Conservation (phyloP, 352 stramenopile species). For the Pseudoperonospora humuli region DNA sequence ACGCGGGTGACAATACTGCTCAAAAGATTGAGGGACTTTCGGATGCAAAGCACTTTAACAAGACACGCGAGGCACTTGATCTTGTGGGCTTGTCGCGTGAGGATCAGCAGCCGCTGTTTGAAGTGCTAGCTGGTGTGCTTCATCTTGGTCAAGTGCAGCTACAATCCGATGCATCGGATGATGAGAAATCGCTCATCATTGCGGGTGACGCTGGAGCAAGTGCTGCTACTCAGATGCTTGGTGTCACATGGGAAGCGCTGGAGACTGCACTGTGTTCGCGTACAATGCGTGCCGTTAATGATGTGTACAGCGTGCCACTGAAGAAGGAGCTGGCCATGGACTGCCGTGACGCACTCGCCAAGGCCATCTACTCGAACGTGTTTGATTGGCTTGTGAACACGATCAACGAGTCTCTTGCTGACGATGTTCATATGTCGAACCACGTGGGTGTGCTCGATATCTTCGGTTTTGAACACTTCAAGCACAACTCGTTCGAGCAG, state of each 20-base stretch:
- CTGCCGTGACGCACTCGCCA: conserved; percentile 91
- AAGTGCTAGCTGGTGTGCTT: conserved; percentile 88
- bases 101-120: conserved; percentile 89
- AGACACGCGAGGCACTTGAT: conserved; percentile 59
- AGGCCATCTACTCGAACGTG: conserved; percentile 94
- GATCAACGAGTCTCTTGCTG: conserved; percentile 88
- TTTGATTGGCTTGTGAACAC: conserved; percentile 95
- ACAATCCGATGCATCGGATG: conserved; percentile 55
- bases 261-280: conserved; percentile 89
- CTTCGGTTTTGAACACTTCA: conserved; percentile 99
- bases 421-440: conserved; percentile 75
- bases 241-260: conserved; percentile 85
- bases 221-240: conserved; percentile 78
- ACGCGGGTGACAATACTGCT: conserved; percentile 56
- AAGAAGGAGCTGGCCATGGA: conserved; percentile 85
- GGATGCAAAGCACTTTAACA: conserved; percentile 74
- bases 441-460: conserved; percentile 97
- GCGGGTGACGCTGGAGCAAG: conserved; percentile 33
- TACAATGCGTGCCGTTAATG: conserved; percentile 76
- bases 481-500: conserved; percentile 93
- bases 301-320: conserved; percentile 65
- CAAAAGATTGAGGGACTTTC: conserved; percentile 67
- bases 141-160: conserved; percentile 92
- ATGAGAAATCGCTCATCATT: conserved; percentile 68
- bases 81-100: conserved; percentile 79